A percentile compares a stretch with the other conserved stretches of the same genome.
Evolutionary conservation across 2,329 filamentous ascomycete species (phyloP).

Genomic region (Xylaria sp.): DNA sequence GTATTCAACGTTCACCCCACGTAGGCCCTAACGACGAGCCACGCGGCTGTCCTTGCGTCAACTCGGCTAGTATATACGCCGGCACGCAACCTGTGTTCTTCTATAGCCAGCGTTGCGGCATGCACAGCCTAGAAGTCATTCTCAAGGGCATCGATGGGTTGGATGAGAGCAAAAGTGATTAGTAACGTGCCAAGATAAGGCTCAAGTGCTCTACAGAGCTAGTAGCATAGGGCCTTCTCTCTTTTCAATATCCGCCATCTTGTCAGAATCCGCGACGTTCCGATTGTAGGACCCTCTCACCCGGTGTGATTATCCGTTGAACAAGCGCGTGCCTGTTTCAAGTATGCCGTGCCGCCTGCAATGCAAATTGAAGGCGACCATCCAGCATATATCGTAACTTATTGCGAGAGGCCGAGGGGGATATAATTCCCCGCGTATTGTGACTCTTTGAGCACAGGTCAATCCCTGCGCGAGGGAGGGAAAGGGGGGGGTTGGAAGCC

Average conservation of each 20-base stretch:
- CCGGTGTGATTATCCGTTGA: no score
- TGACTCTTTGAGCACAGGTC: background rate
- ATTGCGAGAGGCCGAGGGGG: no score
- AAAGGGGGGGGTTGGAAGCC: background rate
- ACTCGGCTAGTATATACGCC: background rate
- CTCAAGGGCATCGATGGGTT: background rate
- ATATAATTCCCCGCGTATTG: no score
- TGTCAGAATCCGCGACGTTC: background rate
- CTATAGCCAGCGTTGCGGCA: background rate
- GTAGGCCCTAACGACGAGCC: background rate
- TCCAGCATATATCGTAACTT: no score
- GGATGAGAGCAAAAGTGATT: background rate
- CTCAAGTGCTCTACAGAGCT: background rate
- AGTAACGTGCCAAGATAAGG: background rate
- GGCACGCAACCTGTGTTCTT: background rate
- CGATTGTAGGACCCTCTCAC: background rate
- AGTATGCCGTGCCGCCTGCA: no score
- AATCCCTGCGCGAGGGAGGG: background rate
- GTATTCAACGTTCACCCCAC: no score
- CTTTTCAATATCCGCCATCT: no score
- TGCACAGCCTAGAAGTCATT: background rate
- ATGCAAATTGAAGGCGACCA: no score
- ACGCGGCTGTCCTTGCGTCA: background rate
- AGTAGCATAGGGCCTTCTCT: no score
- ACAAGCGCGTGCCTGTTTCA: no score